Base-by-base conservation (phyloP, 2,329 filamentous ascomycete species). In the Sordariomycetes sp. region DNA sequence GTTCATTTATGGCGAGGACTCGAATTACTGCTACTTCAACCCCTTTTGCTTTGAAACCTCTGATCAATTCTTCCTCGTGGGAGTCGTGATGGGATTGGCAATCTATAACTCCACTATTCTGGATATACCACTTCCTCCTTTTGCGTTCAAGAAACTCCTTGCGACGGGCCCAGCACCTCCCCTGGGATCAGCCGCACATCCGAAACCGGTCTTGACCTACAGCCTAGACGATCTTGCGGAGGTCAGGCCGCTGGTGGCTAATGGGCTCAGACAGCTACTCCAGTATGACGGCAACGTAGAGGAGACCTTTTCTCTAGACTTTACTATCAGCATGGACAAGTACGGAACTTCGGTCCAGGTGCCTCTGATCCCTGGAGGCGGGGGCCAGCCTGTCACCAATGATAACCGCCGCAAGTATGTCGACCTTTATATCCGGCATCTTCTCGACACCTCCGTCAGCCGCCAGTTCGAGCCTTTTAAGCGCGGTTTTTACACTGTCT, bases 41-140 rank as follows among this genome's bases (percentile, higher is more conserved):
- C 87, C 90, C 0, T 82, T 86, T 66, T 89, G 88, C 17, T 90
- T 96, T 63, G 91, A 96, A 68, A 91, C 89, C 0, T 91, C 89
- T 0, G 90, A 96, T 65, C 90, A 95, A 62, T 96, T 89, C 69
- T 95, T 94, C 66, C 77, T 96, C 24, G 87, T 96, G 32, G 91
- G 91, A 1, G 89, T 94, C 13, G 78, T 96, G 8, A 78, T 96
- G 57, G 91, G 91, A 0, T 75, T 96, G 59, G 91, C 91, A 15
- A 95, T 96, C 60, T 95, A 96, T 72, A 96, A 96, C 69, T 95
- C 89, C 2, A 96, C 89, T 0, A 96, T 96, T 62, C 75, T 96
- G 20, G 91, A 96, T 66, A 81, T 96, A 54, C 87, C 89, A 1
- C 78, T 96, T 22, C 91, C 91, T 1, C 88, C 90, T 0, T 95